Base-by-base conservation (phyloP, 2,329 filamentous ascomycete species). In the Ascochyta koolunga region DNA sequence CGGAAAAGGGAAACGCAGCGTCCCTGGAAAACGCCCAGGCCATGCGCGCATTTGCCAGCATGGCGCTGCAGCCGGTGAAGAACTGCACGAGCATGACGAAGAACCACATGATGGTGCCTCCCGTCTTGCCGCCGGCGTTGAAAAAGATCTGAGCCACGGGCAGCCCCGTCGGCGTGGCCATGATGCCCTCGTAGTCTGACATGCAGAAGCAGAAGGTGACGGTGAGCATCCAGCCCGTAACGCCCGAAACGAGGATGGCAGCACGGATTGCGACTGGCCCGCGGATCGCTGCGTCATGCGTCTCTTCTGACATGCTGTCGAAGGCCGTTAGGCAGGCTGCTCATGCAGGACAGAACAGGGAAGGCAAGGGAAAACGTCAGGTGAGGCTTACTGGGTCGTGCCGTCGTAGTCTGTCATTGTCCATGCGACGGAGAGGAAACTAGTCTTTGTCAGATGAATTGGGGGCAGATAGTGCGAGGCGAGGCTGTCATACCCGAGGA, bases 351-450 rank as follows among this genome's bases (percentile, higher is more conserved):
- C n/a, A n/a, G n/a, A n/a, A n/a, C n/a, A n/a, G n/a, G n/a, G n/a
- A n/a, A n/a, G n/a, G n/a, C n/a, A n/a, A n/a, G n/a, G n/a, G n/a
- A n/a, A n/a, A n/a, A n/a, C n/a, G n/a, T n/a, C n/a, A n/a, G n/a
- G n/a, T n/a, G n/a, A n/a, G n/a, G 72, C 78, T 68, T 73, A 83
- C 80, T 88, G 86, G 5, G 85, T 87, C 10, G 86, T 88, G 39
- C 82, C 85, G 61, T 88, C 85, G 66, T 87, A 88, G 66, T 87
- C 85, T 5, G 85, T 88, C 85, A 88, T 87, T n/a, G 84, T 86
- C 82, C 82, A 84, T 19, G 82, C 80, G 13, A 84, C 82, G 15
- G 81, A 82, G 5, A 84, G 70, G 60, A 83, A 83, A 22, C 77
- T 78, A 59, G 27, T 32, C 31, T 29, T 27, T 43, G 60, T 71